phyloP scores from a whole-genome alignment of 352 stramenopile species.

The Phytophthora boehmeriae region DNA sequence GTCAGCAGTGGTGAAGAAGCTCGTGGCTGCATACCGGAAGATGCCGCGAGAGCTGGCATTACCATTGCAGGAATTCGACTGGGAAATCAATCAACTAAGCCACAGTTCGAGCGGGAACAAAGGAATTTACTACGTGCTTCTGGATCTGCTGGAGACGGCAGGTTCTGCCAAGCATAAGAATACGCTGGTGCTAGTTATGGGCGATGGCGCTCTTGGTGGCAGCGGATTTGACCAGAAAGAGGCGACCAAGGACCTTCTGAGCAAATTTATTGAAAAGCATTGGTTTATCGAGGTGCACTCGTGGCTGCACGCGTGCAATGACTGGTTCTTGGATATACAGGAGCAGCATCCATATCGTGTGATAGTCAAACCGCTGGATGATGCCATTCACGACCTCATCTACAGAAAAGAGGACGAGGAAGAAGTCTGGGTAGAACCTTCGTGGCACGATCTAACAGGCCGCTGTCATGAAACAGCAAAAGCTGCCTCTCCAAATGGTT shows the following conservation, averaged over 20 bases:
- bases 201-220: constrained; percentile 35
- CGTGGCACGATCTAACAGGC: constrained; percentile 14
- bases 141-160: constrained; percentile 26
- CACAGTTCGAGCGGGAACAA: constrained; percentile 38
- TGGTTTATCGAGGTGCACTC: constrained; percentile 49
- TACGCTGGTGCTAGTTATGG: constrained; percentile 49
- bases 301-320: constrained; percentile 40
- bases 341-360: constrained; percentile 26
- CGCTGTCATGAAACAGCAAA: constrained; percentile 16
- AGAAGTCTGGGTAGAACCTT: constrained; percentile 24
- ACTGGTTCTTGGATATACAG: constrained; percentile 41
- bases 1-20: constrained; percentile 9
- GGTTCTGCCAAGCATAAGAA: constrained; percentile 30
- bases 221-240: constrained; percentile 36
- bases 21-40: constrained; percentile 39
- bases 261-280: constrained; percentile 36
- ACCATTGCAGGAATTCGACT: constrained; percentile 24
- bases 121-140: constrained; percentile 40
- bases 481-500: neutral
- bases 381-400: constrained; percentile 28
- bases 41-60: constrained; percentile 30
- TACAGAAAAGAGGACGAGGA: constrained; percentile 33
- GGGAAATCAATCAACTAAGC: constrained; percentile 33
- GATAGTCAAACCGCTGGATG: constrained; percentile 37
- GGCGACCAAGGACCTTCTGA: constrained; percentile 36